Conservation (phyloP, 148 eudicot species). For the Camellia sinensis region DNA sequence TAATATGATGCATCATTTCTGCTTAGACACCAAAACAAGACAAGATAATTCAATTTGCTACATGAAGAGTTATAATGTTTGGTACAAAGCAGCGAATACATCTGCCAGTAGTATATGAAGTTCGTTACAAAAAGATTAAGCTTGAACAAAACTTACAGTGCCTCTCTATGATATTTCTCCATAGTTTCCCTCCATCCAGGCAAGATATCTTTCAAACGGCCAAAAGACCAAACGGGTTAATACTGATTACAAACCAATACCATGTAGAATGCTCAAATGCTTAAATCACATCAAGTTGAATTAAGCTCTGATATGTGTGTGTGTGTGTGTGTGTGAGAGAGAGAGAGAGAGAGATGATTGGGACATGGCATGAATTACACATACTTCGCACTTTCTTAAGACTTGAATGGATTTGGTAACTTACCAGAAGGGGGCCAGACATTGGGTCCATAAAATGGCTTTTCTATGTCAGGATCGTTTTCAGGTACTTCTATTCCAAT, state of each 20-base stretch:
- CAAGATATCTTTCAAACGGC: constrained; percentile 54
- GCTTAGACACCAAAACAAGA: neutral
- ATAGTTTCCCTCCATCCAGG: constrained; percentile 88
- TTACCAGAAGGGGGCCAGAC: constrained; percentile 81
- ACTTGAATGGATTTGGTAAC: neutral
- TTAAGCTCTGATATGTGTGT: neutral
- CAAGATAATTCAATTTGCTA: neutral
- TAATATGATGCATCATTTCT: neutral
- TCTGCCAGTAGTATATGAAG: neutral
- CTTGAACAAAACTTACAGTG: constrained; percentile 63
- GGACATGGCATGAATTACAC: neutral
- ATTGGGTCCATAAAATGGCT: constrained; percentile 80
- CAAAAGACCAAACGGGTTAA: neutral
- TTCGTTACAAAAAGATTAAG: neutral
- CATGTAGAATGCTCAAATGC: neutral
- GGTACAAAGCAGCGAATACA: neutral
- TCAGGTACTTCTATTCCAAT: constrained; percentile 83
- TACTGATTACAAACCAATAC: neutral
- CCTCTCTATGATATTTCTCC: constrained; percentile 78
- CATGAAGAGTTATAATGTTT: neutral
- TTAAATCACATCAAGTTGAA: neutral
- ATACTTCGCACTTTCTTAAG: neutral
- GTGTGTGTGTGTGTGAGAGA: neutral
- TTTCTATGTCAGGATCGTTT: constrained; percentile 70
- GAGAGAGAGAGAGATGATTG: neutral